These are phyloP conservation scores for Colletotrichum gigasporum DNA, from an alignment of 2,329 filamentous ascomycete species.

Conservation along the genomic window DNA sequence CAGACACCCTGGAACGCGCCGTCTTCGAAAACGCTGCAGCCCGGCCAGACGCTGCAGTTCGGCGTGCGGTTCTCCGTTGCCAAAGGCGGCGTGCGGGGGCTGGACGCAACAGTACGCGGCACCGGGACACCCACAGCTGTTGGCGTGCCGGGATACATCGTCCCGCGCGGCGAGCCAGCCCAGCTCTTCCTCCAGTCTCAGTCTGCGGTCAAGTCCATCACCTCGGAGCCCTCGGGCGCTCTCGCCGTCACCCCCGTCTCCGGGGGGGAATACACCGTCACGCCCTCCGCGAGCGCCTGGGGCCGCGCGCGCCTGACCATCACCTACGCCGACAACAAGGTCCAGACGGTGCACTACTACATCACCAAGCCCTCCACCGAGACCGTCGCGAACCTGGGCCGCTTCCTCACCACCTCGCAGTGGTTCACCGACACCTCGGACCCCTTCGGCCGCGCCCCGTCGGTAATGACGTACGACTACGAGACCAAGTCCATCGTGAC, in stretches of 20 bases:
- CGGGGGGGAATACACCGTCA: constrained; percentile 48
- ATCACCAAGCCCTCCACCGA: constrained; percentile 58
- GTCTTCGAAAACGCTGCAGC: constrained; percentile 53
- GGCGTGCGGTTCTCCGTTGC: constrained; percentile 63
- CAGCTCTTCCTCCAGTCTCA: constrained; percentile 55
- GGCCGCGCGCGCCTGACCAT: constrained; percentile 59
- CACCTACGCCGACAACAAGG: constrained; percentile 54
- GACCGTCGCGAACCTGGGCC: constrained; percentile 55
- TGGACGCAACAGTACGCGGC: constrained; percentile 55
- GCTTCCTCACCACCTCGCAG: constrained; percentile 62
- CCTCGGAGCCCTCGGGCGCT: constrained; percentile 47
- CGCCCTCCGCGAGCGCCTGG: constrained; percentile 53
- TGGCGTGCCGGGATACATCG: constrained; percentile 63
- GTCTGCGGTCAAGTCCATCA: constrained; percentile 49
- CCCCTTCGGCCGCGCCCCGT: constrained; percentile 62
- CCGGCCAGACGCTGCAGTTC: constrained; percentile 55
- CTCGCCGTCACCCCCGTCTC: constrained; percentile 41
- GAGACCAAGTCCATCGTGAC: constrained; percentile 52
- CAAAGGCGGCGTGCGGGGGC: constrained; percentile 50
- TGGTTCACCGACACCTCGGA: constrained; percentile 62
- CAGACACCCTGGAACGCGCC: constrained; percentile 62
- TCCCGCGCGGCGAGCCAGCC: constrained; percentile 56
- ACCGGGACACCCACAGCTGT: constrained; percentile 58
- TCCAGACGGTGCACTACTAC: constrained; percentile 65
- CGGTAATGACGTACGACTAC: constrained; percentile 66